These are phyloP conservation scores for Mucor plumbeus DNA, from an alignment of 371 early-diverging fungal species.

Conservation along the genomic window DNA sequence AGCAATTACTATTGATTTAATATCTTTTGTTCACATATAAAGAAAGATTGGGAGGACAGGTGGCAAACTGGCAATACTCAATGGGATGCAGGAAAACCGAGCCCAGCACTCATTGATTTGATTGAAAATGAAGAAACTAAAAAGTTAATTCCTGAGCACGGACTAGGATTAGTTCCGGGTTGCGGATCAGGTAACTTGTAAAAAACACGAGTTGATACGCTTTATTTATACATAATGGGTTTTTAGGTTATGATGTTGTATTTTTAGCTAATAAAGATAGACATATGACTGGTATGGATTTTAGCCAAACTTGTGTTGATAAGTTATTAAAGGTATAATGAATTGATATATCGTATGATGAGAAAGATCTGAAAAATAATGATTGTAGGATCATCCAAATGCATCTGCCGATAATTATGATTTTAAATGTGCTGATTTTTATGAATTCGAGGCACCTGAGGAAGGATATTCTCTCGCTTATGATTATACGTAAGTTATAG, in stretches of 20 bases:
- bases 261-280: conserved; percentile 64
- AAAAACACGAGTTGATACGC: conserved; percentile 12
- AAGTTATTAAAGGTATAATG: conserved; percentile 49
- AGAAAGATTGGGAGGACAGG: conserved; percentile 56
- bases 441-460: conserved; percentile 60
- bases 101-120: conserved; percentile 71
- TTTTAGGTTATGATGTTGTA: conserved; percentile 75
- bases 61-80: conserved; percentile 60
- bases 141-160: conserved; percentile 60
- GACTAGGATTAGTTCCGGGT: conserved; percentile 80
- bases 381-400: conserved; percentile 31
- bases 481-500: conserved; percentile 76
- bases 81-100: conserved; percentile 70
- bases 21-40: not conserved
- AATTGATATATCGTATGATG: not conserved
- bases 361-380: not conserved
- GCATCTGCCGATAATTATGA: conserved; percentile 39
- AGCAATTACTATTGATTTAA: not conserved
- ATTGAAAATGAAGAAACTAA: conserved; percentile 58
- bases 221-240: not conserved
- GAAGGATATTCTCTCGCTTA: conserved; percentile 76
- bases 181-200: conserved; percentile 68
- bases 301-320: conserved; percentile 71
- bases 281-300: conserved; percentile 73
- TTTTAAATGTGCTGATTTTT: conserved; percentile 77